Evolutionary conservation across 108 stramenopile species (phyloP), one percentile per base, ranked within the genome.

Genomic region (Skeletonema menzelii): DNA sequence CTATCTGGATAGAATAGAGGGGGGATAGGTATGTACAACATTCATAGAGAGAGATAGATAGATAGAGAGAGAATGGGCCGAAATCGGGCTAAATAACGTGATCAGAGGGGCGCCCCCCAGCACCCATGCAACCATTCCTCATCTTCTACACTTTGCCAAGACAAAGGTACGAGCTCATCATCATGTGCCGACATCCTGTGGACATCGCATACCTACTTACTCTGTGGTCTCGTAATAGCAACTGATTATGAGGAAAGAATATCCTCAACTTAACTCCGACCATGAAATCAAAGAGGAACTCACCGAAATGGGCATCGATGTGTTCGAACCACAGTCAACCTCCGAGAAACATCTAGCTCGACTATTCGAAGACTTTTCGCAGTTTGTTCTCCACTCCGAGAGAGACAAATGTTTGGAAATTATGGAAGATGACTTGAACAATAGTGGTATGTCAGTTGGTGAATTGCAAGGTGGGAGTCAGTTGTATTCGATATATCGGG

Each of bases 381-480:
- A 69, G 4, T 89, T 84, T 70, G 85, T 83, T 4, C 60, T 89
- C 17, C 35, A 56, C 46, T 70, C 72, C n/a, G 84, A 64, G 65
- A 56, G 60, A 27, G 72, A 79, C 14, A 57, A 38, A 38, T 87
- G 84, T 22, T 35, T 70, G 20, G 31, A 42, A 40, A 85, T 89
- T n/a, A 19, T 89, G 11, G 82, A 87, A 28, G 59, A 68, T 12
- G 68, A 89, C 42, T 70, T 84, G 44, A 27, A 10, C 24, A 72
- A 60, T 56, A 34, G 31, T 24, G 82, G 77, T n/a, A 61, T 53
- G 4, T 72, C 70, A 11, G 82, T 80, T 1, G 88, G 88, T 0
- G 79, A 73, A 46, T 66, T 90, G 46, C 84, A 84, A 67, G 88
- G 88, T 12, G 88, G 88, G 7, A 77, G 63, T 59, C 80, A 84